phyloP scores from a whole-genome alignment of 2,329 filamentous ascomycete genomes.

The Paradendryphiella salina region DNA sequence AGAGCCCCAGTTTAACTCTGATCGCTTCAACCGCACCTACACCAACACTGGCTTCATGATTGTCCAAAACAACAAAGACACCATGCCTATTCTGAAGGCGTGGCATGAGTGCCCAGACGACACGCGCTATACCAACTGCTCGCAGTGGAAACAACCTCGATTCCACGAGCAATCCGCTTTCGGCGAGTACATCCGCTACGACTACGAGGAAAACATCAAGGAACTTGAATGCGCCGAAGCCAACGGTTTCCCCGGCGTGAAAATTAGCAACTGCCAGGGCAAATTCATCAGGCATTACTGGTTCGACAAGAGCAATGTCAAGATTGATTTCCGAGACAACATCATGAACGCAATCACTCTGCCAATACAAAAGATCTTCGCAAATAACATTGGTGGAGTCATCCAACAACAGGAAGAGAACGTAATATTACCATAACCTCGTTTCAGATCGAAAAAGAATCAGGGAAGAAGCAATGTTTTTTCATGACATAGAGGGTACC shows the following conservation, averaged over 20 bases:
- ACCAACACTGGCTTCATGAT: conserved; percentile 60
- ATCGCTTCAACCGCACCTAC: conserved; percentile 50
- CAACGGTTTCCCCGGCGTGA: conserved; percentile 45
- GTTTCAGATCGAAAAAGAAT: conserved; percentile 1
- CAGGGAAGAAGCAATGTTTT: conserved; percentile 5
- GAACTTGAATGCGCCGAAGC: conserved; percentile 47
- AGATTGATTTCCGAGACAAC: conserved; percentile 42
- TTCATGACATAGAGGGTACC: conserved; percentile 35
- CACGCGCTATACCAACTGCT: conserved; percentile 43
- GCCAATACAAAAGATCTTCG: conserved; percentile 42
- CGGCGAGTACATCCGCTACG: conserved; percentile 47
- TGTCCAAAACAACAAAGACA: conserved; percentile 56
- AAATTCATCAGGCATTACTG: conserved; percentile 46
- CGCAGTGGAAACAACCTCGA: conserved; percentile 44
- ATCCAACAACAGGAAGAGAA: conserved; percentile 38
- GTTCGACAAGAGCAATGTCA: conserved; percentile 44
- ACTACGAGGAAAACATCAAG: conserved; percentile 45
- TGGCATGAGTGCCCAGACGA: conserved; percentile 52
- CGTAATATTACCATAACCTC: conserved; percentile 23
- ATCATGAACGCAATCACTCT: conserved; percentile 46
- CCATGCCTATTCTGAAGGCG: conserved; percentile 54
- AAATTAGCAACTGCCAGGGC: conserved; percentile 43
- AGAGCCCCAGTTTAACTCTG: conserved; percentile 47
- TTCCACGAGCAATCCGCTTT: conserved; percentile 49
- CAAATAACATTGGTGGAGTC: conserved; percentile 35